Base-by-base conservation (phyloP, 2,329 filamentous ascomycete species). In the Colletotrichum acutatum region DNA sequence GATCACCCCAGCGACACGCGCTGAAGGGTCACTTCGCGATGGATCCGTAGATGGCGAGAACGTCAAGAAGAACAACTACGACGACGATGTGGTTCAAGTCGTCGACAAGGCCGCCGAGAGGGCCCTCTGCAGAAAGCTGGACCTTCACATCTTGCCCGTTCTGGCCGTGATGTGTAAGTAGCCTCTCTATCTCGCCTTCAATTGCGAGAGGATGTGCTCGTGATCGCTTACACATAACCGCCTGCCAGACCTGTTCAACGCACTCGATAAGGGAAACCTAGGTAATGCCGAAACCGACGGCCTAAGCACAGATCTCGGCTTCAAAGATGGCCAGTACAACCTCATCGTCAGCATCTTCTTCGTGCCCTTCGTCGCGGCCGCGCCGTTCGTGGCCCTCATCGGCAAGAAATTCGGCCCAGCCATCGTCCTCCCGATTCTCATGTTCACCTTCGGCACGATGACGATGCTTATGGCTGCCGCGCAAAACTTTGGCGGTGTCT, bases 341-440 rank as follows among this genome's bases (percentile, higher is more conserved):
- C 88, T 91, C 58, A 86, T 94, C 59, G 82, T 95, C 53, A 89
- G 87, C 75, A 90, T 95, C 75, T 95, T 95, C 85, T 95, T 93
- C 81, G 86, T 95, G 6, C 93, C 93, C 0, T 95, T 92, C 79
- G 93, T 95, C 65, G 78, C 95, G 53, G 65, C 70, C 6, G 92
- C 92, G 0, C 92, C 91, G 0, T 80, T 83, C 9, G 75, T 84
- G 1, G 82, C 83, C 57, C 91, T 95, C 81, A 80, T 93, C 12
- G 92, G 92, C 74, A 95, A 95, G 83, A 91, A 90, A 75, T 93
- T 88, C 77, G 92, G 92, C 0, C 90, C 93, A 0, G 87, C 89
- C 63, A 84, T 87, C 46, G 90, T 93, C 5, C 83, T 95, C n/a
- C 91, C 92, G 0, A 80, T 90, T 60, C 88, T 94, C 85, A 95